These are phyloP conservation scores for Arabis alpina DNA, from an alignment of 345 rosid genomes.

Conservation along the genomic window DNA sequence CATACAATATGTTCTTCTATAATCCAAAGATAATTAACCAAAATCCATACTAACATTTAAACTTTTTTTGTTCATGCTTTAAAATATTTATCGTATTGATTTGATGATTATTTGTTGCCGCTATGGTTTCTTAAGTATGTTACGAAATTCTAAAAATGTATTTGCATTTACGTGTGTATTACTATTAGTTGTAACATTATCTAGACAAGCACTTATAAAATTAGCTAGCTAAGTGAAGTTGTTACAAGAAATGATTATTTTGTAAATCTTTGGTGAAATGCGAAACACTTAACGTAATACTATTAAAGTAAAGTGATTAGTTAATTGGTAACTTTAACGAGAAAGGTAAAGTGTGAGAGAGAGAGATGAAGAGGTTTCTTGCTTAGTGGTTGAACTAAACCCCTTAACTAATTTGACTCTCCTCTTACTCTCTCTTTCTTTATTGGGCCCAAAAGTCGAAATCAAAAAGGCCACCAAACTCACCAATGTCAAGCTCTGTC, in stretches of 20 bases:
- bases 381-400: conserved; percentile 46
- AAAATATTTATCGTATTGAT: too few relatives aligned
- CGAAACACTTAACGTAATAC: conserved; percentile 8
- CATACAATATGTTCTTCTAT: too few relatives aligned
- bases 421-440: not conserved
- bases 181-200: not conserved
- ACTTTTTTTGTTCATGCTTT: too few relatives aligned
- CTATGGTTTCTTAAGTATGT: not conserved
- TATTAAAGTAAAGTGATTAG: conserved; percentile 16
- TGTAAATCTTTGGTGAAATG: conserved; percentile 24
- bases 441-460: conserved; percentile 38
- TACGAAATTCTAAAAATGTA: not conserved
- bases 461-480: conserved; percentile 44
- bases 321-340: conserved; percentile 29
- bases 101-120: too few relatives aligned
- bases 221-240: conserved; percentile 35
- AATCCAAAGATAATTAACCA: not conserved
- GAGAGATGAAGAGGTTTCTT: conserved; percentile 24
- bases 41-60: not conserved
- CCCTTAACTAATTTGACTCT: conserved; percentile 35
- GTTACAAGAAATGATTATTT: not conserved
- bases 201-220: not conserved
- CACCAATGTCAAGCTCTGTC: conserved; percentile 39
- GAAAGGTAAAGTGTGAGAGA: not conserved
- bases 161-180: conserved; percentile 19